Base-by-base conservation (phyloP, 1,284 basidiomycete genomes). In the Cryptococcus amylolentus region DNA sequence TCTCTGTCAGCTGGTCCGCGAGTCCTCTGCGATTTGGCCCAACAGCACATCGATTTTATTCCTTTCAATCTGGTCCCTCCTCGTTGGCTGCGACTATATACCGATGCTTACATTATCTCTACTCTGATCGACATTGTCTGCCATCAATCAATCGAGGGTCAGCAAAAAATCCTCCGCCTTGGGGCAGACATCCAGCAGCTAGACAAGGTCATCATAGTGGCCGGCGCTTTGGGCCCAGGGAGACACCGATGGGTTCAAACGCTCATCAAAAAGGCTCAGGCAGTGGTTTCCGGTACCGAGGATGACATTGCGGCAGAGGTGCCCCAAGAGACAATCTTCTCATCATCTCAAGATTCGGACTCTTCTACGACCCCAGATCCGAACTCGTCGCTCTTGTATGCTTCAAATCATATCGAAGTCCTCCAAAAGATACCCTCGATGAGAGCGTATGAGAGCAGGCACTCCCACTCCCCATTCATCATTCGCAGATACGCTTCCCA, bases 171-270 rank as follows among this genome's bases (percentile, higher is more conserved):
- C 67, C 61, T 65, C 26, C 52, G 26, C 56, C 63, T 2, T 23
- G 23, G 23, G 53, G 58, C 4, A 9, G 45, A 23, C 20, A 81
- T 95, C 39, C 77, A 79, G 5, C 76, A 80, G 13, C 78, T 97
- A 31, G 94, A 98, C 69, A 81, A 81, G 65, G 86, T 87, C 1
- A 86, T 95, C 62, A 86, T 97, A 63, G 81, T 95, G 45, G 88
- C 91, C 8, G 93, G 92, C 1, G 84, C 86, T 1, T 81, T 86
- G 26, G 89, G 89, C 7, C 70, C 80, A 28, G 79, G 80, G 6
- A 78, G 88, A 48, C 72, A 84, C 38, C 84, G 87, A 37, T 70
- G 86, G 47, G 80, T 89, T 10, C 80, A 84, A 40, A 77, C 79
- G 18, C 71, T 89, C 38, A 88, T 96, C 60, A 62, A 66, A 38